Evolutionary conservation across 352 stramenopile genomes (phyloP).

Genomic region (Thalassiosira hispida): DNA sequence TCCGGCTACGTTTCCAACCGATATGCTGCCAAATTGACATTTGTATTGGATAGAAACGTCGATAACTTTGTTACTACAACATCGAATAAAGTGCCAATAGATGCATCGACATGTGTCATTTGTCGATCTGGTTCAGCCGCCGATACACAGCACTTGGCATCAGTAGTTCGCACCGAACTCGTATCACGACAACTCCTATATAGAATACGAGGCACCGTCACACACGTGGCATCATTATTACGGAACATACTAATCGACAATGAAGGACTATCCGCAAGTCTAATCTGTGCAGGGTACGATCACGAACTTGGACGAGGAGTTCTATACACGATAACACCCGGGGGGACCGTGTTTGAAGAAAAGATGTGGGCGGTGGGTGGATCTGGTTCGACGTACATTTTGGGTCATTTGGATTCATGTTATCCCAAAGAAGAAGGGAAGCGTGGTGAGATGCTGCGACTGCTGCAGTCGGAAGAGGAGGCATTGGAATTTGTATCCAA

Average conservation of each 20-base stretch:
- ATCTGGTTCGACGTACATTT: slow-evolving; percentile 72
- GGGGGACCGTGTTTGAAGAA: slow-evolving; percentile 68
- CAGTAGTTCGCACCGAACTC: slow-evolving; percentile 53
- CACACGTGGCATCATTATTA: slow-evolving; percentile 69
- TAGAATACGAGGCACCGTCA: slow-evolving; percentile 43
- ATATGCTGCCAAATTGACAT: slow-evolving; percentile 74
- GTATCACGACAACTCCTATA: slow-evolving; percentile 49
- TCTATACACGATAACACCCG: slow-evolving; percentile 67
- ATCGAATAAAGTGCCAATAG: slow-evolving; percentile 6
- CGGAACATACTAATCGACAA: slow-evolving; percentile 45
- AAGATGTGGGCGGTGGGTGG: slow-evolving; percentile 63
- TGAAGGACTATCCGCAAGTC: slow-evolving; percentile 49
- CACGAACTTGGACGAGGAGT: slow-evolving; percentile 35
- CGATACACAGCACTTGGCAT: slow-evolving; percentile 75
- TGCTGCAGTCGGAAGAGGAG: slow-evolving; percentile 58
- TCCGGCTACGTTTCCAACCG: slow-evolving; percentile 76
- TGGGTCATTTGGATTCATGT: slow-evolving; percentile 66
- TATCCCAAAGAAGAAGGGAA: slow-evolving; percentile 25
- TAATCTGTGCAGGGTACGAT: slow-evolving; percentile 79
- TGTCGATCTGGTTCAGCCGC: slow-evolving; percentile 77
- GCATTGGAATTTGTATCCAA: slow-evolving; percentile 68
- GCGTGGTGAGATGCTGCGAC: slow-evolving; percentile 1
- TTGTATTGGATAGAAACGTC: slow-evolving; percentile 53
- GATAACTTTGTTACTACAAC: slow-evolving; percentile 39
- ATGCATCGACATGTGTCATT: slow-evolving; percentile 64